These are phyloP conservation scores for Extremus antarcticus DNA, from an alignment of 495 filamentous ascomycete species.

Conservation along the genomic window DNA sequence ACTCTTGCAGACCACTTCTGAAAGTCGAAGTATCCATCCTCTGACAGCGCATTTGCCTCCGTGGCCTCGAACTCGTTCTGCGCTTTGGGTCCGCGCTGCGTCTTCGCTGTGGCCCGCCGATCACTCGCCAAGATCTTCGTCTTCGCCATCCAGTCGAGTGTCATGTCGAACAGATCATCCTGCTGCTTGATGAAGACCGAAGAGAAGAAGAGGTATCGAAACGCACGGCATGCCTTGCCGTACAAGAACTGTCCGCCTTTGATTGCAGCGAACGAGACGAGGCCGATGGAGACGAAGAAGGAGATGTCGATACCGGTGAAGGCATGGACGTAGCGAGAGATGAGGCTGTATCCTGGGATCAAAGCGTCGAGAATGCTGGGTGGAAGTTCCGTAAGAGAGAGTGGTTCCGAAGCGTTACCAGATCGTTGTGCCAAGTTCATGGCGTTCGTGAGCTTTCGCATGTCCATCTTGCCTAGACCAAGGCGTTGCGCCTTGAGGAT, in stretches of 20 bases:
- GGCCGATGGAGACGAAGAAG: constrained; percentile 52
- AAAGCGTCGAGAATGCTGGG: constrained; percentile 55
- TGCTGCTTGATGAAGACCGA: constrained; percentile 43
- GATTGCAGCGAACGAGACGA: constrained; percentile 33
- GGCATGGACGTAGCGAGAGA: constrained; percentile 48
- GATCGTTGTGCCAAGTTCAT: background rate
- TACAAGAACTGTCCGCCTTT: constrained; percentile 25
- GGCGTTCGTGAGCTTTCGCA: constrained; percentile 7
- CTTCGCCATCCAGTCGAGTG: constrained; percentile 50
- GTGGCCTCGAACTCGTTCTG: constrained; percentile 25
- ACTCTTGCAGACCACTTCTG: constrained; percentile 36
- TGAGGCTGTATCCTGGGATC: constrained; percentile 60
- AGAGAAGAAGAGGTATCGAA: constrained; percentile 34
- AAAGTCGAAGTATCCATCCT: constrained; percentile 28
- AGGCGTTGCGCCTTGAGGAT: background rate
- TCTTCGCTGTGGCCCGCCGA: constrained; percentile 46
- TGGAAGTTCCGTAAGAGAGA: constrained; percentile 20
- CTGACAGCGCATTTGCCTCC: constrained; percentile 16
- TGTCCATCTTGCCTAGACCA: constrained; percentile 6
- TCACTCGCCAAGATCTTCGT: constrained; percentile 37
- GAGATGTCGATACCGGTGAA: constrained; percentile 60
- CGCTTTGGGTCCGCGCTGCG: constrained; percentile 39
- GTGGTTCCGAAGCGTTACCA: constrained; percentile 4
- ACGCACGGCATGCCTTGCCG: constrained; percentile 4
- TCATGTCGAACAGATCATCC: constrained; percentile 50